Evolutionary conservation across 495 filamentous ascomycete species (phyloP).

Genomic region (Penicillium lividum): DNA sequence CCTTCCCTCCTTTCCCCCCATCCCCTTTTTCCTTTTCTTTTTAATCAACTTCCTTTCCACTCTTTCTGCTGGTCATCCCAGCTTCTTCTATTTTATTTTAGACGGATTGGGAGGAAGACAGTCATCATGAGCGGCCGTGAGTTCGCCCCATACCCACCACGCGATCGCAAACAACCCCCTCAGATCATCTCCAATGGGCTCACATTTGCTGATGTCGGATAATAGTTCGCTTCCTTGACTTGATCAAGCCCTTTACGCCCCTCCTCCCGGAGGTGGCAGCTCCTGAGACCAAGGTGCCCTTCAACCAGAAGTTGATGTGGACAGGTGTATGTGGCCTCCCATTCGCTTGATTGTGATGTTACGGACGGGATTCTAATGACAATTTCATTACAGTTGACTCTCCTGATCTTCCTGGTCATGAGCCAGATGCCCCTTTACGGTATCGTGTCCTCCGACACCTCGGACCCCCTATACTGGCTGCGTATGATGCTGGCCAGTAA

Average conservation of each 20-base stretch:
- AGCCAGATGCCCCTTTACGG: constrained; percentile 98
- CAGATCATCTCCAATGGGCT: constrained; percentile 33
- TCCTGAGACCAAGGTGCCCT: constrained; percentile 93
- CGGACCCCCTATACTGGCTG: constrained; percentile 98
- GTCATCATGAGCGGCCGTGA: constrained; percentile 53
- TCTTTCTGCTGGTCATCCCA: constrained; percentile 61
- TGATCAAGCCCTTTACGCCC: constrained; percentile 98
- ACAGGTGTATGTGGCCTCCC: constrained; percentile 65
- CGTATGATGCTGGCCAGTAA: constrained; percentile 99
- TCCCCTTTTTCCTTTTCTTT: constrained; percentile 39
- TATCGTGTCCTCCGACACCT: constrained; percentile 94
- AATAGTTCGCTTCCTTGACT: constrained; percentile 96
- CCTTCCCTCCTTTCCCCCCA: constrained; percentile 32
- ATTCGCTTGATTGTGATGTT: constrained; percentile 11
- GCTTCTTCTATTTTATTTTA: constrained; percentile 34
- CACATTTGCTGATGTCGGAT: constrained; percentile 21
- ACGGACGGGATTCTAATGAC: constrained; percentile 36
- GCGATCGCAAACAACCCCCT: constrained; percentile 36
- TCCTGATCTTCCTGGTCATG: constrained; percentile 99
- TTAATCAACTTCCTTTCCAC: constrained; percentile 39
- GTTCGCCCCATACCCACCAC: constrained; percentile 27
- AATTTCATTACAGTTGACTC: constrained; percentile 63
- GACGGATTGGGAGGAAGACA: constrained; percentile 38
- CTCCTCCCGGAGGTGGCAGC: constrained; percentile 98
- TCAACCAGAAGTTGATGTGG: constrained; percentile 99